A percentile compares a stretch with the other conserved stretches of the same genome.
phyloP scores from a whole-genome alignment of 352 stramenopile species.

The Phytopythium oedochilum region DNA sequence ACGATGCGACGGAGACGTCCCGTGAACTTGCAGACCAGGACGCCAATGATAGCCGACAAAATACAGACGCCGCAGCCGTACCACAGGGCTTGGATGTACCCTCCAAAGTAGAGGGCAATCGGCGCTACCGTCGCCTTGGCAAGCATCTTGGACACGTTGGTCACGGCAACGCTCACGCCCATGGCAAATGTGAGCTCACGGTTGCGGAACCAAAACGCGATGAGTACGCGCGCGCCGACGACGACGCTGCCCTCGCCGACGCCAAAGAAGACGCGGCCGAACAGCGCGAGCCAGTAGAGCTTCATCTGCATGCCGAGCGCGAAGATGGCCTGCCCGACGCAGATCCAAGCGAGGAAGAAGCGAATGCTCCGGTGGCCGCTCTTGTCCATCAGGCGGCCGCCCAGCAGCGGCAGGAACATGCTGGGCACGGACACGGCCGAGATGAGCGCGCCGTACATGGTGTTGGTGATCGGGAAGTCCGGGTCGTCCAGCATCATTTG shows the following conservation, averaged over 20 bases:
- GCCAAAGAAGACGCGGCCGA: slow-evolving; percentile 80
- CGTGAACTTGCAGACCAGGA: slow-evolving; percentile 60
- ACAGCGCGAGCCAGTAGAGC: slow-evolving; percentile 74
- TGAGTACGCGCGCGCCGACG: slow-evolving; percentile 73
- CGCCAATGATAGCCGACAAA: slow-evolving; percentile 39
- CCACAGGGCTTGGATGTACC: slow-evolving; percentile 85
- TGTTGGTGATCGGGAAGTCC: slow-evolving; percentile 76
- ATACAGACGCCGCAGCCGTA: slow-evolving; percentile 67
- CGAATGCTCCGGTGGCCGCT: slow-evolving; percentile 66
- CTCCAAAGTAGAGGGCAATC: slow-evolving; percentile 78
- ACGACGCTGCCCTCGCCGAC: slow-evolving; percentile 79
- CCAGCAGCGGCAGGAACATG: slow-evolving; percentile 80
- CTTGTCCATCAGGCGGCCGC: slow-evolving; percentile 75
- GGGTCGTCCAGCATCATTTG: slow-evolving; percentile 76
- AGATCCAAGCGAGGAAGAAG: slow-evolving; percentile 84
- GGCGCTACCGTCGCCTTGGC: slow-evolving; percentile 85
- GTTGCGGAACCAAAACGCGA: slow-evolving; percentile 80
- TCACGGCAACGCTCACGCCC: slow-evolving; percentile 84
- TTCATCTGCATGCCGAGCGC: slow-evolving; percentile 65
- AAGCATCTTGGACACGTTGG: slow-evolving; percentile 91
- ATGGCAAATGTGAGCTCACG: slow-evolving; percentile 86
- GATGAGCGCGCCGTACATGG: slow-evolving; percentile 80
- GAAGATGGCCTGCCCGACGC: slow-evolving; percentile 76
- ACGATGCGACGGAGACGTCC: slow-evolving; percentile 56
- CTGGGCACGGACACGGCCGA: slow-evolving; percentile 79